Conservation (phyloP, 2,329 filamentous ascomycete species). For the Aspergillus udagawae region DNA sequence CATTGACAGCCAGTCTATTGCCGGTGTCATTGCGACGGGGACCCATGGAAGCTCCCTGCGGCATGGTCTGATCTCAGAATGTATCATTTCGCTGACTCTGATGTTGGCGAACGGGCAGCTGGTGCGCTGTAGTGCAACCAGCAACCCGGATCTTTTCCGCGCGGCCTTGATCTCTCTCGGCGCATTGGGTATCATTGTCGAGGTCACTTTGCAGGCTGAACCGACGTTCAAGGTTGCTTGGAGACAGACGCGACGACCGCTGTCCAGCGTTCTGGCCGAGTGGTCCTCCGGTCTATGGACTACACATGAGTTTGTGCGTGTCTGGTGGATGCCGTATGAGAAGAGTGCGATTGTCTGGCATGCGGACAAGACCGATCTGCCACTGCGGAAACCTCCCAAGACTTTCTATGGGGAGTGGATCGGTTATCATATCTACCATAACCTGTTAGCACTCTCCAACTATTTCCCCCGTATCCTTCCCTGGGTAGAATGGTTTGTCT, state of each 20-base stretch:
- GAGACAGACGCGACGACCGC: slow-evolving; percentile 72
- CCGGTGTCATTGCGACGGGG: slow-evolving; percentile 85
- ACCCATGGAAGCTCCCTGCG: slow-evolving; percentile 85
- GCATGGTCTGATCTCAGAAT: slow-evolving; percentile 81
- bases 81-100: slow-evolving; percentile 69
- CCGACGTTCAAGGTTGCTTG: slow-evolving; percentile 81
- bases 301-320: slow-evolving; percentile 79
- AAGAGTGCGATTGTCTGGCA: slow-evolving; percentile 84
- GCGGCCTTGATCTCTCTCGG: slow-evolving; percentile 84
- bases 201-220: slow-evolving; percentile 79
- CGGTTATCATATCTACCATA: slow-evolving; percentile 89
- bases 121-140: slow-evolving; percentile 62
- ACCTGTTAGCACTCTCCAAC: slow-evolving; percentile 75
- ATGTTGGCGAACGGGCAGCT: slow-evolving; percentile 77
- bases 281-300: slow-evolving; percentile 80
- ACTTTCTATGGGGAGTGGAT: slow-evolving; percentile 78
- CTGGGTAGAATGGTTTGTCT: slow-evolving; percentile 92
- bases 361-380: slow-evolving; percentile 70
- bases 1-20: slow-evolving; percentile 91
- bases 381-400: slow-evolving; percentile 54
- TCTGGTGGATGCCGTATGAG: slow-evolving; percentile 98
- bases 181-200: slow-evolving; percentile 83
- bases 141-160: slow-evolving; percentile 76
- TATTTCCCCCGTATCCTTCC: slow-evolving; percentile 76
- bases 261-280: slow-evolving; percentile 62